Evolutionary conservation across 768 basidiomycete genomes (phyloP), one percentile per base, ranked within the genome.

Genomic region (Termitomyces sp.): DNA sequence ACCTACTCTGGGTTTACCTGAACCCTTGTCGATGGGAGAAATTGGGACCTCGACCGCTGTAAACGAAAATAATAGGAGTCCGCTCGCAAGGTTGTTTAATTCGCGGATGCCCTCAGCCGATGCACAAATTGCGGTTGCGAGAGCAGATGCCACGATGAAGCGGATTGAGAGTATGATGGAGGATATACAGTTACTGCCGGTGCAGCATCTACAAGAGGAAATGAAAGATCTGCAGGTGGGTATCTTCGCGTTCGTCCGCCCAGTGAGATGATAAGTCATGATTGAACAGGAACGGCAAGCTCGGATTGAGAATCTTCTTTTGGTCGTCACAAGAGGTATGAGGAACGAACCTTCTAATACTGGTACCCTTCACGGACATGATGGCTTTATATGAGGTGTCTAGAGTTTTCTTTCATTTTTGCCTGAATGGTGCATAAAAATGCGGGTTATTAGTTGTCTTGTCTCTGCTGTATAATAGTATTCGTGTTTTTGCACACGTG

Each of bases 161-260:
- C 75, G 77, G 56, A 67, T 91, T 41, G 87, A 91, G 67, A 68
- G 71, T 23, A 64, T 89, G 56, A 64, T 91, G 56, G 86, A 89
- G 46, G 82, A 84, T 50, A 77, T 87, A 45, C 76, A 77, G 31
- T 76, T 80, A 43, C 60, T 89, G 59, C 89, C 90, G 7, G 80
- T 90, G 19, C 76, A 80, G 37, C 78, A 71, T 59, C 71, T 94
- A 38, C 86, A 82, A 68, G 86, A 87, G 2, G 89, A 93, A 68
- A 87, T 94, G 81, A 89, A 84, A 66, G 91, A 92, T 66, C 69
- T 92, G 30, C 87, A 89, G 78, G 88, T 87, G 45, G 48, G 76
- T 69, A 30, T n/a, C 23, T 45, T 28, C 6, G 12, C n/a, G 11
- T 17, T 3, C 12, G 11, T 30, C 8, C 0, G 12, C 11, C 11